Evolutionary conservation across 1,284 basidiomycete species (phyloP), one percentile per base, ranked within the genome.

Genomic region (Irpex lacteus): DNA sequence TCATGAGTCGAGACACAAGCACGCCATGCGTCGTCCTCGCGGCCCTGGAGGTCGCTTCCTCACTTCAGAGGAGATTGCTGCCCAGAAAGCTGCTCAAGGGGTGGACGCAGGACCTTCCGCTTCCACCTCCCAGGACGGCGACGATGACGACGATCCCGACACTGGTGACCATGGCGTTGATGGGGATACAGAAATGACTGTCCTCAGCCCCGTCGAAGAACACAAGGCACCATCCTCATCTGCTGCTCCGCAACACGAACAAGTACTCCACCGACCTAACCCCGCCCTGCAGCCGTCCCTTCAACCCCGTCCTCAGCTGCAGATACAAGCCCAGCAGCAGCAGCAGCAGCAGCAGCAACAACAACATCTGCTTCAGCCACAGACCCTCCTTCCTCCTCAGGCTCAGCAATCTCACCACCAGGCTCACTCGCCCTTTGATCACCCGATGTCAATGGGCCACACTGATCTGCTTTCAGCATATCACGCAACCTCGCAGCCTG

Each of bases 31-130:
- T 53, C 87, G 97, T 40, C 97, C 97, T 13, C 85, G 98, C 67
- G 97, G 97, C 1, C 96, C 97, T 47, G 97, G 98, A 34, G 97
- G 97, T 19, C 89, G 97, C 37, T 98, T 98, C 81, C 86, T 98
- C 69, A 98, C 96, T 5, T 93, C 95, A 49, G 94, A 96, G 32
- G 95, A 98, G 78, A 96, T 96, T 58, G 91, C 91, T 1, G 89
- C 89, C 0, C 89, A 90, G 73, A 90, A 89, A 69, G 76, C 78
- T n/a, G 72, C 75, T 4, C 73, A 73, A 63, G 73, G 68, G 37
- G 71, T 68, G 40, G 77, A 75, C 26, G 70, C 69, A 38, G 68
- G 76, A 2, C 70, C 63, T 5, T 73, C 73, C 19, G 72, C 69
- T 5, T 71, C 72, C 15, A 69, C 70, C 3, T 72, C 72, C 53